phyloP scores from a whole-genome alignment of 2,329 filamentous ascomycete species.

The Diplodia scrobiculata region DNA sequence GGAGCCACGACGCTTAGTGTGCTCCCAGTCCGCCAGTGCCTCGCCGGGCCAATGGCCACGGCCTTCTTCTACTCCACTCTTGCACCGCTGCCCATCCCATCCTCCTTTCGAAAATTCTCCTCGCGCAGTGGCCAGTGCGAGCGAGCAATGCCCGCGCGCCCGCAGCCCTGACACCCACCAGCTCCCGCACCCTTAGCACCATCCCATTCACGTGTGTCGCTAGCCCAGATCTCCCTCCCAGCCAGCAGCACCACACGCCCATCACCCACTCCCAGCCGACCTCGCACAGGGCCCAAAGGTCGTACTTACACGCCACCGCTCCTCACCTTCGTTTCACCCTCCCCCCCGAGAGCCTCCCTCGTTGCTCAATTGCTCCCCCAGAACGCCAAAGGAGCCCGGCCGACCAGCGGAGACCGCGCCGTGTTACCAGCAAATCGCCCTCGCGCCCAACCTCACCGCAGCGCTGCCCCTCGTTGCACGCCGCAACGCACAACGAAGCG shows the following conservation, averaged over 20 bases:
- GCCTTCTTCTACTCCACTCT: slow-evolving; percentile 24
- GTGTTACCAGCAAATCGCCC: slow-evolving; percentile 25
- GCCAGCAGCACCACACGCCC: slow-evolving; percentile 15
- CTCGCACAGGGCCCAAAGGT: slow-evolving; percentile 26
- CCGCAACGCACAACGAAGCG: slow-evolving; percentile 21
- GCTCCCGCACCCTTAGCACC: slow-evolving; percentile 14
- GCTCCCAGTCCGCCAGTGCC: slow-evolving; percentile 15
- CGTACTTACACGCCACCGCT: slow-evolving; percentile 29
- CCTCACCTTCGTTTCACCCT: slow-evolving; percentile 30
- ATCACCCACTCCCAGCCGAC: slow-evolving; percentile 24
- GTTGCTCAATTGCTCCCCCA: slow-evolving; percentile 24
- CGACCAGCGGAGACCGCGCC: slow-evolving; percentile 18
- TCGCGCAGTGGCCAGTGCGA: slow-evolving; percentile 26
- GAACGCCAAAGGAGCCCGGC: slow-evolving; percentile 6
- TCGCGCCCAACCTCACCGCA: slow-evolving; percentile 21
- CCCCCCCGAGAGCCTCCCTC: slow-evolving; percentile 23
- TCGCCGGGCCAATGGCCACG: slow-evolving; percentile 23
- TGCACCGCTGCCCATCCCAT: slow-evolving; percentile 25
- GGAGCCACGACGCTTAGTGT: slow-evolving; percentile 21
- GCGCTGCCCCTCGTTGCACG: slow-evolving; percentile 27
- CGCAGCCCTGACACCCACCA: slow-evolving; percentile 6
- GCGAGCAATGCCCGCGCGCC: slow-evolving; percentile 22
- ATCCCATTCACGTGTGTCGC: slow-evolving; percentile 28
- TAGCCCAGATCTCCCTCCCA: slow-evolving; percentile 28
- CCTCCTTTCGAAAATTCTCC: slow-evolving; percentile 30